Evolutionary conservation across 495 filamentous ascomycete genomes (phyloP), one percentile per base, ranked within the genome.

Genomic region (Patellaria atrata): DNA sequence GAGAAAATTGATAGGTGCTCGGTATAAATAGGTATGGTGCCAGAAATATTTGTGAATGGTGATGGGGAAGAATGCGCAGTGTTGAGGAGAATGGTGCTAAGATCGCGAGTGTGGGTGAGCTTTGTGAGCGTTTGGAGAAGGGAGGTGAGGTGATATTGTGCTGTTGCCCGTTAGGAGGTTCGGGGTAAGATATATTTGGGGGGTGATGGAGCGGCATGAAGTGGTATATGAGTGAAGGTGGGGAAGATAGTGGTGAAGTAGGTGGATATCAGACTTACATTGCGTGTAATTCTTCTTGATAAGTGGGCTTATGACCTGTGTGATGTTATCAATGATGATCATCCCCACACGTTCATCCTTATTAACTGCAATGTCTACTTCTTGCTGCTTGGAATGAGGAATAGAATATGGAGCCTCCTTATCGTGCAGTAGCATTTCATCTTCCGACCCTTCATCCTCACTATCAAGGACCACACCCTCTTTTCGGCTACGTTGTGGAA

Each of bases 261-360:
- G n/a, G n/a, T 28, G n/a, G n/a, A n/a, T n/a, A n/a, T n/a, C 3
- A 2, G 4, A 29, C 30, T 1, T 43, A 47, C 51, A 44, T 40
- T 46, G 40, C 12, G 47, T 33, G 19, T 47, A 48, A 27, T 52
- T 41, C n/a, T 28, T 47, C 30, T 52, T 53, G 25, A 61, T 14
- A 20, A 55, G 21, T 1, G 54, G 48, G 12, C 67, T 73, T 40
- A 70, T 69, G 25, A 57, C 40, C 27, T 53, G 40, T 1, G 51
- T 41, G 30, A 62, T 43, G 31, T 46, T 55, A 42, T 57, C 50
- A 16, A 58, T 53, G 18, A 60, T 48, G 24, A 55, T 45, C 31
- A 57, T 47, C n/a, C 32, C 32, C 25, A 20, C 32, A n/a, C n/a
- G 4, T 11, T 34, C 19, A n/a, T 34, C 32, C 19, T 12, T 5